Evolutionary conservation across 192 early-diverging fungal species (phyloP).

Genomic region (Spizellomyces sp.): DNA sequence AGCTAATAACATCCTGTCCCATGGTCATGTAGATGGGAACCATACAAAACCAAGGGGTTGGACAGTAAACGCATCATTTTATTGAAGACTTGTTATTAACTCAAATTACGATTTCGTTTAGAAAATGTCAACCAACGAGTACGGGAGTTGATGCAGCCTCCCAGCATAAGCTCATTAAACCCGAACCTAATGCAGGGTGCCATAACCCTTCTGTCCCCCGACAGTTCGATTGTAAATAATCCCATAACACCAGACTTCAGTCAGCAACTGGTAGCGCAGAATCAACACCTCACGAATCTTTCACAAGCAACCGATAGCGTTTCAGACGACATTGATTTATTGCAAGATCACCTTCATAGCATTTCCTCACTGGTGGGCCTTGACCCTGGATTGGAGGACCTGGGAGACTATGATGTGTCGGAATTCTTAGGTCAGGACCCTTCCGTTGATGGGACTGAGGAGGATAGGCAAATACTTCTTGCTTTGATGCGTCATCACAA

Average conservation of each 20-base stretch:
- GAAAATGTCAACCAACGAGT: no score
- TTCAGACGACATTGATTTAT: constrained; percentile 47
- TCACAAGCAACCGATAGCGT: constrained; percentile 27
- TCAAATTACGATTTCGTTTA: no score
- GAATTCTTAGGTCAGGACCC: not conserved
- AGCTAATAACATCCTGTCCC: no score
- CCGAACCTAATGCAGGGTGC: not conserved
- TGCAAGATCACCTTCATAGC: constrained; percentile 41
- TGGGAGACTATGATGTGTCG: constrained; percentile 1
- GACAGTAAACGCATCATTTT: no score
- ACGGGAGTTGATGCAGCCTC: no score
- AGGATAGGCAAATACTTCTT: constrained; percentile 22
- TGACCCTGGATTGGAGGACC: constrained; percentile 14
- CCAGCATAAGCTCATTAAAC: no score
- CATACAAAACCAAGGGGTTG: no score
- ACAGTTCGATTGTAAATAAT: not conserved
- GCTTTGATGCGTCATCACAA: constrained; percentile 15
- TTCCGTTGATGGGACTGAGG: constrained; percentile 17
- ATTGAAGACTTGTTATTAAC: no score
- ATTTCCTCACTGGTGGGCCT: constrained; percentile 33
- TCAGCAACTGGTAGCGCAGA: constrained; percentile 11
- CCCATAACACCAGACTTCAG: constrained; percentile 9
- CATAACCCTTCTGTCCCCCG: constrained; percentile 1
- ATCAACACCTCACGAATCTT: constrained; percentile 15
- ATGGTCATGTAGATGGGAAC: no score